These are phyloP conservation scores for Plasmodium ovale DNA, from an alignment of 169 alveolate species.

Conservation along the genomic window DNA sequence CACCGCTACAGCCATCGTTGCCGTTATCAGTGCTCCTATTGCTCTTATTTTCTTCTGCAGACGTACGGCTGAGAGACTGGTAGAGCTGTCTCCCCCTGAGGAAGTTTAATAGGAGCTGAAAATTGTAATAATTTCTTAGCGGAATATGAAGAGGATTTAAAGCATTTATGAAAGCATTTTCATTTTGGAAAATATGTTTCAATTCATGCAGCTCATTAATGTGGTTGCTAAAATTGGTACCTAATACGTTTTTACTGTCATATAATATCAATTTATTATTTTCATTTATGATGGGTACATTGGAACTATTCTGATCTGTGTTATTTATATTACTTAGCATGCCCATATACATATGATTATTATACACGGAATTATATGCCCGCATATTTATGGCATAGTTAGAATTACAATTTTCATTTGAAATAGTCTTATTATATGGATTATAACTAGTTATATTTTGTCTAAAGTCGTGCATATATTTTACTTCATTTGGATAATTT, in stretches of 20 bases:
- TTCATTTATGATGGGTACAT: not conserved
- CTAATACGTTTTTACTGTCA: not conserved
- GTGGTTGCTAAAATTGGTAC: not conserved
- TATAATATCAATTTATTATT: not conserved
- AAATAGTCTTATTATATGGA: not conserved
- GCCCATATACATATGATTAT: constrained; percentile 11
- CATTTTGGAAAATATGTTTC: constrained; percentile 14
- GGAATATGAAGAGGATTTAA: not conserved
- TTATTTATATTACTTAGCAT: constrained; percentile 6
- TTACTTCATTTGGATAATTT: constrained; percentile 24
- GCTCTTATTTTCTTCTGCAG: too few species aligned
- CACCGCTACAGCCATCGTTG: not conserved
- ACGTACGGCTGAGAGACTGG: too few species aligned
- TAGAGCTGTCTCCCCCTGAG: constrained; percentile 24
- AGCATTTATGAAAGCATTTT: not conserved
- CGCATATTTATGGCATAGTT: constrained; percentile 2
- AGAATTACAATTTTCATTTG: not conserved
- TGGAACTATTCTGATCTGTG: constrained; percentile 1
- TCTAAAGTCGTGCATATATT: not conserved
- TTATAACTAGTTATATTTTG: constrained; percentile 7
- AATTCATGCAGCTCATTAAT: constrained; percentile 4
- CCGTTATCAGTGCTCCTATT: not conserved
- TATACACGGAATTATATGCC: not conserved
- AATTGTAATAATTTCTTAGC: constrained; percentile 40
- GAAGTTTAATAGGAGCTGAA: constrained; percentile 33